Evolutionary conservation across 2,329 filamentous ascomycete species (phyloP), one percentile per base, ranked within the genome.

Genomic region (Sclerotiophoma versabilis): DNA sequence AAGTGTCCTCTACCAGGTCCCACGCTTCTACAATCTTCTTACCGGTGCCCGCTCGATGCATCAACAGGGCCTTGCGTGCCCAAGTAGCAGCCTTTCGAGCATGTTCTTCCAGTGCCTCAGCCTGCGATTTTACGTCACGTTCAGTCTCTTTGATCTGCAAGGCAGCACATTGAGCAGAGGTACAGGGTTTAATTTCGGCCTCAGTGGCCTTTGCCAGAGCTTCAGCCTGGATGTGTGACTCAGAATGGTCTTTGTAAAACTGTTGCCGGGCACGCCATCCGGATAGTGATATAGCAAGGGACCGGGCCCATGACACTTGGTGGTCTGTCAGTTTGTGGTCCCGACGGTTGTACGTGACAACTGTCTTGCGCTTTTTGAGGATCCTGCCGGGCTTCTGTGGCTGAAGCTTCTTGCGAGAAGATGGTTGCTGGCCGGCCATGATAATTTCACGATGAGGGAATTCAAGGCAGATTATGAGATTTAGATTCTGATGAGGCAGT

Each of bases 301-400:
- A 33, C 1, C 29, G 27, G 19, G 45, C 45, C 51, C 51, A 54
- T 14, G 29, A 20, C 5, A 25, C 27, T 12, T 54, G 51, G 9
- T 49, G 6, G 0, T 3, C 4, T 5, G 51, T 54, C 7, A 54
- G 25, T 17, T 6, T 14, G n/a, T 19, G 17, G 22, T 50, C 48
- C 7, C 48, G 29, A 2, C 14, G 17, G 5, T 32, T 38, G 17
- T 30, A 45, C 0, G 14, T 0, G 17, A 45, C 17, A 3, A 10
- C 1, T 1, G 26, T 27, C 10, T 14, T 27, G 32, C 32, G 39
- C 39, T 44, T 44, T 12, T 32, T 47, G 7, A 12, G 11, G 8
- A 30, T 12, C 17, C 5, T 25, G 14, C 5, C 17, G n/a, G n/a
- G n/a, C 8, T 22, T 23, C 4, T 29, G 1, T n/a, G 33, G 44